Conservation (phyloP, 495 filamentous ascomycete species). For the Echria macrotheca region DNA sequence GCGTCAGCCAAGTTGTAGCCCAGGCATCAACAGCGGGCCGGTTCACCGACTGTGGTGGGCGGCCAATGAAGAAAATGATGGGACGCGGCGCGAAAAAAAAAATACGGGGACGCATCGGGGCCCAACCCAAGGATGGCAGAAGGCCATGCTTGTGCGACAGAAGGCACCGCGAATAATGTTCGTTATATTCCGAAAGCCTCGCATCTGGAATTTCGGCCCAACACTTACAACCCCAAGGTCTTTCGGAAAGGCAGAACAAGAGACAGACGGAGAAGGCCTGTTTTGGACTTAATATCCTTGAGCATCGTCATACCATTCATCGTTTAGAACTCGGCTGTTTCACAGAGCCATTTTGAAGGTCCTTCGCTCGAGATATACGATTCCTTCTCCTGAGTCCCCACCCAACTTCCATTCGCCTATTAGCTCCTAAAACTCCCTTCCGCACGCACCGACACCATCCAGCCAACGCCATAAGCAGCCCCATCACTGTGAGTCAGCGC, state of each 20-base stretch:
- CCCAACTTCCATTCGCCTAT: slow-evolving; percentile 5
- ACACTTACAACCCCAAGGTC: too few species aligned
- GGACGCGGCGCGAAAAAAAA: not conserved
- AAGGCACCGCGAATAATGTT: not conserved
- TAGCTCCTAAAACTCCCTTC: slow-evolving; percentile 1
- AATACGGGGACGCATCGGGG: not conserved
- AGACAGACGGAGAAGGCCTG: too few species aligned
- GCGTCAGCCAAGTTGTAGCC: not conserved
- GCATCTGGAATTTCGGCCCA: too few species aligned
- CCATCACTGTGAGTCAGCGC: slow-evolving; percentile 1
- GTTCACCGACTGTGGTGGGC: too few species aligned
- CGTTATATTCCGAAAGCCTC: too few species aligned
- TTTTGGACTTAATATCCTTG: too few species aligned
- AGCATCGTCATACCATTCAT: too few species aligned
- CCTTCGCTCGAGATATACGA: slow-evolving; percentile 5
- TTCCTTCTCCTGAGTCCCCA: slow-evolving; percentile 4
- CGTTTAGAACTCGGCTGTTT: not conserved
- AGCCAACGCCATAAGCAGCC: slow-evolving; percentile 5
- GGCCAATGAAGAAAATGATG: too few species aligned
- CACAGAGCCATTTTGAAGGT: not conserved
- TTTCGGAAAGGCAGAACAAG: too few species aligned
- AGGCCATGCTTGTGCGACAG: not conserved
- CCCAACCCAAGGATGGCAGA: not conserved
- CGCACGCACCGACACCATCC: slow-evolving; percentile 6
- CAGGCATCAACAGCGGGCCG: too few species aligned